A percentile compares a stretch with the other conserved stretches of the same genome.
phyloP scores from a whole-genome alignment of 83 land plant genomes.

The Picea abies region DNA sequence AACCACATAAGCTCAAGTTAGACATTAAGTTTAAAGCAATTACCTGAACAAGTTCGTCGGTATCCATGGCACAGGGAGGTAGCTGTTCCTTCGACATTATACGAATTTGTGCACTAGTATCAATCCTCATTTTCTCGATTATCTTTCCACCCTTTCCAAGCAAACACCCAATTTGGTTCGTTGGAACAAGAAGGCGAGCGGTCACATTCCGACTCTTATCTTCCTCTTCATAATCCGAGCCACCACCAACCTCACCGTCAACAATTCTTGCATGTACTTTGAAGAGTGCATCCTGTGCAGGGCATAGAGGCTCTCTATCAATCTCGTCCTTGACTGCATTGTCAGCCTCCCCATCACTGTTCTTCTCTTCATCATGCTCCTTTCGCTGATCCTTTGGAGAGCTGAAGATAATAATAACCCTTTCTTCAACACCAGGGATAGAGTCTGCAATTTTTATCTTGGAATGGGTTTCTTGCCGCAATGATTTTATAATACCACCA shows the following conservation, averaged over 20 bases:
- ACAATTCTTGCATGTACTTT: conserved; percentile 47
- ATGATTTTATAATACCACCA: neutral
- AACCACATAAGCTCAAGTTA: neutral
- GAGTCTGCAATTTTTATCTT: conserved; percentile 62
- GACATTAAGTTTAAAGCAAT: neutral
- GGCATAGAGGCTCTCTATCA: conserved; percentile 29
- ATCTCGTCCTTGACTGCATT: conserved; percentile 6
- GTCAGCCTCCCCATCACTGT: neutral
- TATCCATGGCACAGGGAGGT: conserved; percentile 59
- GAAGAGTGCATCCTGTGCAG: conserved; percentile 63
- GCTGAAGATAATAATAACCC: conserved; percentile 53
- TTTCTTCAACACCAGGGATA: conserved; percentile 56
- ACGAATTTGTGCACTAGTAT: conserved; percentile 67
- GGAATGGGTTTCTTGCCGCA: conserved; percentile 65
- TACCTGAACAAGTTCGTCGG: conserved; percentile 76
- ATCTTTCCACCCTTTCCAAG: conserved; percentile 64
- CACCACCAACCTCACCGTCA: conserved; percentile 37
- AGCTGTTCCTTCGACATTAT: conserved; percentile 54
- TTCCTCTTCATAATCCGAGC: conserved; percentile 22
- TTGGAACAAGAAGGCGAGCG: conserved; percentile 60
- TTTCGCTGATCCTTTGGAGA: conserved; percentile 9
- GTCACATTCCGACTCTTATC: conserved; percentile 26
- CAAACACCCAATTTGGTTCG: conserved; percentile 58
- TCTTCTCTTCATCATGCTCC: conserved; percentile 10
- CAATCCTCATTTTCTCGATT: conserved; percentile 50